Percentiles rank a stretch among this genome's conserved stretches.
Evolutionary conservation across 768 basidiomycete genomes (phyloP).

Genomic region (Amanita polypyramis): DNA sequence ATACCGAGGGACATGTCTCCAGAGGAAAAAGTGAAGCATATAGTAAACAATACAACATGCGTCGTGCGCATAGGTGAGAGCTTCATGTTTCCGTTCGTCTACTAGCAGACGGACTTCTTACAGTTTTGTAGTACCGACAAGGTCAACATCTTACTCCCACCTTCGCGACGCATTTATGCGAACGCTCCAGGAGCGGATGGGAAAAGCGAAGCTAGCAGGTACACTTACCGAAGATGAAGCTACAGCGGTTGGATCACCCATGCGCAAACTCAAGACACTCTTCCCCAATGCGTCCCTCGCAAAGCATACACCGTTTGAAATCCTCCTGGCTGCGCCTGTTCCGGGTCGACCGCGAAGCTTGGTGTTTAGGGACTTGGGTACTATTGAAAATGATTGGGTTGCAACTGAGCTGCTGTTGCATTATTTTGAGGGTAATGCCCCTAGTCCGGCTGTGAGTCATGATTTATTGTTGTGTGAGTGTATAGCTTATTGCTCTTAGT

Average conservation of each 20-base stretch:
- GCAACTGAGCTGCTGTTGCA: conserved; percentile 62
- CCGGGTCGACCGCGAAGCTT: conserved; percentile 40
- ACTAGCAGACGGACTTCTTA: neutral
- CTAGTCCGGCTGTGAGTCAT: conserved; percentile 58
- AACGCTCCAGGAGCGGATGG: conserved; percentile 53
- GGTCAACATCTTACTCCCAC: conserved; percentile 68
- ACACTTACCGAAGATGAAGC: conserved; percentile 51
- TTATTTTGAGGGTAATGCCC: conserved; percentile 62
- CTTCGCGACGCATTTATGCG: conserved; percentile 79
- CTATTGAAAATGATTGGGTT: conserved; percentile 65
- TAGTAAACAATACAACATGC: conserved; percentile 59
- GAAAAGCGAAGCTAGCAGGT: conserved; percentile 37
- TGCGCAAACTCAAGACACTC: conserved; percentile 64
- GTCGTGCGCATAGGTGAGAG: conserved; percentile 61
- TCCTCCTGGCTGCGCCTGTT: conserved; percentile 53
- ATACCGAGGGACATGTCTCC: conserved; percentile 43
- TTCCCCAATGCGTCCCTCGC: conserved; percentile 60
- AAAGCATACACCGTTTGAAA: conserved; percentile 63
- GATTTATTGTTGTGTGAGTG: neutral
- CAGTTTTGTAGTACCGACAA: conserved; percentile 53
- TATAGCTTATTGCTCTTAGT: conserved; percentile 14
- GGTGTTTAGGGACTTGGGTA: conserved; percentile 63
- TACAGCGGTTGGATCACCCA: conserved; percentile 43
- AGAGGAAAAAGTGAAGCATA: conserved; percentile 62
- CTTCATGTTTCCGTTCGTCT: neutral